These are phyloP conservation scores for Ichthyophthirius multifiliis DNA, from an alignment of 169 alveolate species.

Conservation along the genomic window DNA sequence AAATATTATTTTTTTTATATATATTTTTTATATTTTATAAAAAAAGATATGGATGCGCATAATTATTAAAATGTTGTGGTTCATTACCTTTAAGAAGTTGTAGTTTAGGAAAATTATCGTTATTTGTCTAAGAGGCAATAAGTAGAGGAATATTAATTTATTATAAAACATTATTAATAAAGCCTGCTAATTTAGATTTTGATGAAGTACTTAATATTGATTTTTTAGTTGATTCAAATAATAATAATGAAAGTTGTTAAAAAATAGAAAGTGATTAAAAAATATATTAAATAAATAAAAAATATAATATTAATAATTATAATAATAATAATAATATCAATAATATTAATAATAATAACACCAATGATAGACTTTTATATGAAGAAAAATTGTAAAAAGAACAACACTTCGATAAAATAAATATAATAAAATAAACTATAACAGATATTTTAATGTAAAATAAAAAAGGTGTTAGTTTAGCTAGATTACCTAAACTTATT, in stretches of 20 bases:
- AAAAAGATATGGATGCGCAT: conserved; percentile 81
- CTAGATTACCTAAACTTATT: conserved; percentile 58
- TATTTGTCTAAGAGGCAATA: conserved; percentile 72
- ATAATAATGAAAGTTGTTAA: no score
- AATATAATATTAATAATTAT: no score
- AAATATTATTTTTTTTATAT: no score
- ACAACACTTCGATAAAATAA: conserved; percentile 42
- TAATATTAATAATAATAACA: no score
- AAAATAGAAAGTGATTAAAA: no score
- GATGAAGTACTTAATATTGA: conserved; percentile 18
- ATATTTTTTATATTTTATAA: conserved; percentile 47
- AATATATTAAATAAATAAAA: no score
- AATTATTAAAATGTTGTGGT: conserved; percentile 72
- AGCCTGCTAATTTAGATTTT: conserved; percentile 54
- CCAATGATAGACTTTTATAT: no score
- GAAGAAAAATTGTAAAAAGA: conserved; percentile 26
- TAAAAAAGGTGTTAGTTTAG: conserved; percentile 55
- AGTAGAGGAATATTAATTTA: conserved; percentile 61
- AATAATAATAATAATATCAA: no score
- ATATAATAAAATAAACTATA: conserved; percentile 42
- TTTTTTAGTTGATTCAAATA: neutral
- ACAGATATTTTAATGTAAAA: conserved; percentile 48
- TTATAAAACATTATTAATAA: conserved; percentile 64
- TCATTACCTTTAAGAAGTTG: conserved; percentile 51
- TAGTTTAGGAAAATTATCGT: conserved; percentile 63